These are phyloP conservation scores for Lentinula boryana DNA, from an alignment of 768 basidiomycete species.

Conservation along the genomic window DNA sequence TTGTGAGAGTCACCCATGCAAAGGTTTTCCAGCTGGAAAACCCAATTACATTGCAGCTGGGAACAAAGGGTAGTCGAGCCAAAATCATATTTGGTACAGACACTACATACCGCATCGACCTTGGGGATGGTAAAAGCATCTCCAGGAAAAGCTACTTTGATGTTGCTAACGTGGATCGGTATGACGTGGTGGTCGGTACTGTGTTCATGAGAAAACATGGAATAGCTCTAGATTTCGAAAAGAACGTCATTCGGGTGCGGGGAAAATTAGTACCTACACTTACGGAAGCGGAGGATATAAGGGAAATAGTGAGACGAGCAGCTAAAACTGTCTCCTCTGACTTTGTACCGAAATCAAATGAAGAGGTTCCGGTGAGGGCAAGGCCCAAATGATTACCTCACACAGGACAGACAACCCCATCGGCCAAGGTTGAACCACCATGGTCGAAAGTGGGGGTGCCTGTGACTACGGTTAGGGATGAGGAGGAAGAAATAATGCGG, in stretches of 20 bases:
- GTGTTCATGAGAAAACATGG: constrained; percentile 14
- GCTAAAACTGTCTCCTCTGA: not conserved
- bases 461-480: not conserved
- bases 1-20: constrained; percentile 9
- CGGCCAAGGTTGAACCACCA: not conserved
- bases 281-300: not conserved
- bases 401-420: not conserved
- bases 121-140: not conserved
- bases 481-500: not conserved
- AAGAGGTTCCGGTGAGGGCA: not conserved
- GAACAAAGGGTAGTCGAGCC: constrained; percentile 12
- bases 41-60: constrained; percentile 14
- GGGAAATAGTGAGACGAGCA: not conserved
- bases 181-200: constrained; percentile 18
- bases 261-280: constrained; percentile 3
- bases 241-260: not conserved
- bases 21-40: constrained; percentile 8
- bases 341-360: not conserved
- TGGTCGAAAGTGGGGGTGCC: not conserved
- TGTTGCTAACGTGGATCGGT: constrained; percentile 19
- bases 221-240: constrained; percentile 11
- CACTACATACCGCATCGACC: not conserved
- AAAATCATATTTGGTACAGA: constrained; percentile 11
- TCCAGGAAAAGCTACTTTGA: constrained; percentile 12
- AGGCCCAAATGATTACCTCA: not conserved